These are phyloP conservation scores for Solanum appendiculatum DNA, from an alignment of 257 asterid genomes.

Conservation along the genomic window DNA sequence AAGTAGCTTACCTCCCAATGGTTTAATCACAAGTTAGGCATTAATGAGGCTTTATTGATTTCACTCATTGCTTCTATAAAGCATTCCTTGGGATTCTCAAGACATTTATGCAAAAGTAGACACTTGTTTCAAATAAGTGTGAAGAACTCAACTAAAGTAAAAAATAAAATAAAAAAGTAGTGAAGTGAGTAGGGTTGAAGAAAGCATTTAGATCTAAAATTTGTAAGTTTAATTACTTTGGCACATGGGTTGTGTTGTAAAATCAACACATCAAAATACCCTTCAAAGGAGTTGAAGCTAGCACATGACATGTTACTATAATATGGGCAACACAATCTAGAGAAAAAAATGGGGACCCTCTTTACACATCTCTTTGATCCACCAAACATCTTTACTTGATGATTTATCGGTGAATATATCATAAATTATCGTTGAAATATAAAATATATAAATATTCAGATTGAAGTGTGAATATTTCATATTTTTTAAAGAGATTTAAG, in stretches of 20 bases:
- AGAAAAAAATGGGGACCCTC: not conserved
- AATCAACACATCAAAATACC: not conserved
- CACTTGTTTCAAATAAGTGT: slow-evolving; percentile 1
- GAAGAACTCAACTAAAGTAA: not conserved
- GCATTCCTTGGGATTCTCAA: not conserved
- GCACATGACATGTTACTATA: not conserved
- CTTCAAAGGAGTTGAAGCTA: not conserved
- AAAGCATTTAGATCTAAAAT: not conserved
- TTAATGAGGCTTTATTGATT: not conserved
- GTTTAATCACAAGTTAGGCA: not conserved
- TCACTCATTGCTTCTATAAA: not conserved
- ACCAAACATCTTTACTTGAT: not conserved
- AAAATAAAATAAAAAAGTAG: not conserved
- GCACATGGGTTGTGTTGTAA: not conserved
- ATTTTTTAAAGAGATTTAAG: no score
- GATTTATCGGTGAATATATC: not conserved
- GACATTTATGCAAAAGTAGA: not conserved
- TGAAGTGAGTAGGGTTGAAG: not conserved
- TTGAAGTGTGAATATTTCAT: not conserved
- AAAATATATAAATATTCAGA: no score
- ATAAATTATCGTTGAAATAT: no score
- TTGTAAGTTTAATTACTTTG: not conserved
- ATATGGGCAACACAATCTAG: not conserved
- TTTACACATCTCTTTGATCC: not conserved
- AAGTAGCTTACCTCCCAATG: not conserved